Conservation (phyloP, 2,329 filamentous ascomycete species). For the Apiospora arundinis region DNA sequence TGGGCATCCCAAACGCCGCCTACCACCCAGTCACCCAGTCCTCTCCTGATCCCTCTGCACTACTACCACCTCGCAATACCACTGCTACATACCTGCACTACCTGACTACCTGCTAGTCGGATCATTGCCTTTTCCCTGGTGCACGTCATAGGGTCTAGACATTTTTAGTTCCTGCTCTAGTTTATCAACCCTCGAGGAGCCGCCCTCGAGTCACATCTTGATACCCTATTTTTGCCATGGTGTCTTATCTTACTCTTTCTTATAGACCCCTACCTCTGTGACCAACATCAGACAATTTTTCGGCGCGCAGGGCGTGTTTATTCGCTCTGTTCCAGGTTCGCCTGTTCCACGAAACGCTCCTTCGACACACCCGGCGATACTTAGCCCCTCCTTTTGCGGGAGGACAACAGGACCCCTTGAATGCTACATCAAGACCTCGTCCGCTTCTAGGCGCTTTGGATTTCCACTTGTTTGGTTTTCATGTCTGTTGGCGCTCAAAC, state of each 20-base stretch:
- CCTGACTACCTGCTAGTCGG: constrained; percentile 14
- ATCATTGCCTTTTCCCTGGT: neutral
- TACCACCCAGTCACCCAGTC: neutral
- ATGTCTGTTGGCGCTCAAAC: constrained; percentile 3
- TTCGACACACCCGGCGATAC: neutral
- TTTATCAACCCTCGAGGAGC: constrained; percentile 15
- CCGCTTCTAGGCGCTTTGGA: constrained; percentile 11
- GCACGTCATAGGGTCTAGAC: constrained; percentile 18
- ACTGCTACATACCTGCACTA: neutral
- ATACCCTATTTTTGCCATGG: constrained; percentile 2
- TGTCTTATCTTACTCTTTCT: constrained; percentile 6
- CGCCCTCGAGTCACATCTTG: neutral
- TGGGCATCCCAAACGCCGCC: neutral
- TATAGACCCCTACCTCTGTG: constrained; percentile 1
- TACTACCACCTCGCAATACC: constrained; percentile 1
- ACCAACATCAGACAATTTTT: neutral
- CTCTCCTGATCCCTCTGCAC: neutral
- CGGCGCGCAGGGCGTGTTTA: constrained; percentile 1
- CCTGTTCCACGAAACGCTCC: constrained; percentile 11
- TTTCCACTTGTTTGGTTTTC: constrained; percentile 14
- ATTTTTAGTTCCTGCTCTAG: neutral
- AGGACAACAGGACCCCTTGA: constrained; percentile 18
- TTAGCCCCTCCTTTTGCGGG: constrained; percentile 13
- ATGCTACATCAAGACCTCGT: constrained; percentile 15
- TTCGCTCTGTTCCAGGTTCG: constrained; percentile 7